Evolutionary conservation across 208 protist genomes (phyloP).

Genomic region (Leptomonas pyrrhocoris): DNA sequence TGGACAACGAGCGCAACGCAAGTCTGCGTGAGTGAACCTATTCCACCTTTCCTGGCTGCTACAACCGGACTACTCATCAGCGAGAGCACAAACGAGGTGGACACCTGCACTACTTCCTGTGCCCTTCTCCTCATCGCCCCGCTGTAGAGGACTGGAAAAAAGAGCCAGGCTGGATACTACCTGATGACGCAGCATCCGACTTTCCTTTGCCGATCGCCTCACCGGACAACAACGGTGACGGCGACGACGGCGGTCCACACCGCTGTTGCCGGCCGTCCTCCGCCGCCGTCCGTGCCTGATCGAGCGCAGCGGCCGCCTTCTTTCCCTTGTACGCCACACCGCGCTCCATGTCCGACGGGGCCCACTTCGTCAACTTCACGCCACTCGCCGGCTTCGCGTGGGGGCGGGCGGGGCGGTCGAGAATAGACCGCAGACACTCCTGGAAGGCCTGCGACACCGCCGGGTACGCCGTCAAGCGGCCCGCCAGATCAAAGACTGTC

Average conservation of each 20-base stretch:
- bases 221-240: background rate
- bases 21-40: too few relatives aligned
- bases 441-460: slow-evolving; percentile 83
- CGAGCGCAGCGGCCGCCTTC: background rate
- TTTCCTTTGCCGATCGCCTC: background rate
- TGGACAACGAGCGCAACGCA: too few relatives aligned
- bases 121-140: background rate
- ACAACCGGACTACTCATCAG: background rate
- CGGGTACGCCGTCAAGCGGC: slow-evolving; percentile 79
- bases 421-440: slow-evolving; percentile 78
- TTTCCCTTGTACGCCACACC: slow-evolving; percentile 46
- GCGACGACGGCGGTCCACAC: background rate
- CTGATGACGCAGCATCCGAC: background rate
- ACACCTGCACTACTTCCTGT: background rate
- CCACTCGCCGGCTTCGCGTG: slow-evolving; percentile 45
- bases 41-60: too few relatives aligned
- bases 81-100: background rate
- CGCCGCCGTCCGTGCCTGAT: background rate
- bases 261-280: background rate
- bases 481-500: slow-evolving; percentile 61
- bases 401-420: slow-evolving; percentile 61
- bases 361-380: slow-evolving; percentile 61
- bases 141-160: slow-evolving; percentile 1
- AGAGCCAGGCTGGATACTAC: background rate
- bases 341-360: slow-evolving; percentile 55